Conservation (phyloP, 2,329 filamentous ascomycete species). For the Talaromyces pinophilus region DNA sequence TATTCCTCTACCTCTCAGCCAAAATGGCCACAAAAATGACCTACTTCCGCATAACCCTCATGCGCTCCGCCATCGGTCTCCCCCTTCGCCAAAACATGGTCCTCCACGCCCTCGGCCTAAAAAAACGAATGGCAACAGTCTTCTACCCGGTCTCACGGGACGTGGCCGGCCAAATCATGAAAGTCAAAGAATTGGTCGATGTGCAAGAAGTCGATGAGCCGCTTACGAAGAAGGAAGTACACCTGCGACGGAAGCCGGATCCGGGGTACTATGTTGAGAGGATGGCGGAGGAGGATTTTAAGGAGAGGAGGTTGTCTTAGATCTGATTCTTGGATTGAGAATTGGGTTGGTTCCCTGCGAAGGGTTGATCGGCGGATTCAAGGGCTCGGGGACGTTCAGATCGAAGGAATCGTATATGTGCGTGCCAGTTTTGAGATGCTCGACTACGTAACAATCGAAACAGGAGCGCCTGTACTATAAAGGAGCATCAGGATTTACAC, state of each 20-base stretch:
- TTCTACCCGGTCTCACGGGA: constrained; percentile 82
- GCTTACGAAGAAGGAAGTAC: constrained; percentile 65
- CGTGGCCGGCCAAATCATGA: constrained; percentile 86
- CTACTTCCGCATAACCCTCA: constrained; percentile 87
- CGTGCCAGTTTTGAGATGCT: background rate
- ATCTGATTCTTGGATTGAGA: background rate
- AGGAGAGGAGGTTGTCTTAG: constrained; percentile 25
- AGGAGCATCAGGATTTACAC: background rate
- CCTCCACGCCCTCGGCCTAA: constrained; percentile 80
- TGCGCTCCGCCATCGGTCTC: constrained; percentile 86
- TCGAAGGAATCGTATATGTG: background rate
- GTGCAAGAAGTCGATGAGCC: constrained; percentile 24
- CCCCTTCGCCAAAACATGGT: constrained; percentile 77
- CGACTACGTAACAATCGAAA: background rate
- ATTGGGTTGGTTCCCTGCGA: background rate
- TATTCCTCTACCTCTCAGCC: background rate
- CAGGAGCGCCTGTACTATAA: background rate
- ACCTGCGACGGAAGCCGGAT: constrained; percentile 71
- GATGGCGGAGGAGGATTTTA: constrained; percentile 24
- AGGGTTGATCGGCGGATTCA: background rate
- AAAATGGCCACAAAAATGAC: constrained; percentile 54
- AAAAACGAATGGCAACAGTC: constrained; percentile 80
- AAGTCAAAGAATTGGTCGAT: constrained; percentile 83
- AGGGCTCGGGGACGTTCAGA: background rate
- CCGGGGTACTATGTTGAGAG: constrained; percentile 76